Conservation (phyloP, 805 yeast genomes). For the Yarrowia sp. region DNA sequence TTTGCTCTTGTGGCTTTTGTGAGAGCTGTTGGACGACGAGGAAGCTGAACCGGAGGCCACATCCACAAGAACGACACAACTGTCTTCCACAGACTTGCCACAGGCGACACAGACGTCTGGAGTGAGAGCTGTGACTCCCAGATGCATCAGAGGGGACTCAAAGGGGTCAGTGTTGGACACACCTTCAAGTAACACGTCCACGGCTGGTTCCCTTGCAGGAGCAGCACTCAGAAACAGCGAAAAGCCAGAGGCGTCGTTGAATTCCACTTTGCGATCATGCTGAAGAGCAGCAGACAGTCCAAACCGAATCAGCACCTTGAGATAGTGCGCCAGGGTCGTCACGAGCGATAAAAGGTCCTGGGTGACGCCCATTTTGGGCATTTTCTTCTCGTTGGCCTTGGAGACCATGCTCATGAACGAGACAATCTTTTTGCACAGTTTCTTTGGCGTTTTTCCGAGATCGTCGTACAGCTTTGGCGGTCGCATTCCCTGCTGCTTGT, state of each 20-base stretch:
- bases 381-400: constrained; percentile 54
- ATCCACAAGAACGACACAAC: constrained; percentile 66
- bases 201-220: neutral
- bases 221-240: constrained; percentile 4
- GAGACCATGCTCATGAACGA: constrained; percentile 83
- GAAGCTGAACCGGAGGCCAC: constrained; percentile 39
- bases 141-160: constrained; percentile 47
- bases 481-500: constrained; percentile 5
- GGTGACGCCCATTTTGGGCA: constrained; percentile 45
- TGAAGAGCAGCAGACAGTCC: constrained; percentile 78
- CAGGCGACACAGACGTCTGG: constrained; percentile 81
- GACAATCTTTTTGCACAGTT: constrained; percentile 87
- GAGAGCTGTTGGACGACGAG: neutral
- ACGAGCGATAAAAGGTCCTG: constrained; percentile 71
- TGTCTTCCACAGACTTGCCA: constrained; percentile 78
- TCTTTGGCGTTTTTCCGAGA: constrained; percentile 71
- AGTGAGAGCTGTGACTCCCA: constrained; percentile 51
- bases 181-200: constrained; percentile 17
- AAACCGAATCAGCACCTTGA: constrained; percentile 81
- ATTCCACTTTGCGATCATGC: constrained; percentile 50
- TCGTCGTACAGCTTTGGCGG: constrained; percentile 40
- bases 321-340: constrained; percentile 90
- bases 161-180: constrained; percentile 24
- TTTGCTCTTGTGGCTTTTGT: constrained; percentile 40
- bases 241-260: constrained; percentile 48